These are phyloP conservation scores for Nemophila menziesii DNA, from an alignment of 257 asterid species.

Conservation along the genomic window DNA sequence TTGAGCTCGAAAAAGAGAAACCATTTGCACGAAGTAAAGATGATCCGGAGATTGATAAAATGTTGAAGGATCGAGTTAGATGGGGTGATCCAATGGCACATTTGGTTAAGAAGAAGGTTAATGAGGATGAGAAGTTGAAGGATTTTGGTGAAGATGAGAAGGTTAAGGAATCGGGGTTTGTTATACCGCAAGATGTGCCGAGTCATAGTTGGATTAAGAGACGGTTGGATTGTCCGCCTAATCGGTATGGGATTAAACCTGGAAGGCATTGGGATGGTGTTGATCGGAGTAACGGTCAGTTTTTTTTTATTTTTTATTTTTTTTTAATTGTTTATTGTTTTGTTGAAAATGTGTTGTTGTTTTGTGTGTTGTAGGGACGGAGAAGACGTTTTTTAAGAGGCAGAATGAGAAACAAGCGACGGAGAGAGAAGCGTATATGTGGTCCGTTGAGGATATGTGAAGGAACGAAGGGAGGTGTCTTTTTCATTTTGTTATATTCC, in stretches of 20 bases:
- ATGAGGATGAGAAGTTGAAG: slow-evolving; percentile 38
- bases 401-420: slow-evolving; percentile 66
- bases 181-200: slow-evolving; percentile 72
- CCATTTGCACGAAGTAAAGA: slow-evolving; percentile 97
- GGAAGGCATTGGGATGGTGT: slow-evolving; percentile 99
- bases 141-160: slow-evolving; percentile 57
- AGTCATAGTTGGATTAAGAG: slow-evolving; percentile 73
- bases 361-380: slow-evolving; percentile 34
- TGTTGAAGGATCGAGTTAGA: slow-evolving; percentile 77
- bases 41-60: slow-evolving; percentile 77
- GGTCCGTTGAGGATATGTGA: slow-evolving; percentile 88
- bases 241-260: slow-evolving; percentile 78
- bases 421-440: slow-evolving; percentile 62
- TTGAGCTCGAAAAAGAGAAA: slow-evolving; percentile 77
- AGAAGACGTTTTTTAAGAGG: slow-evolving; percentile 57
- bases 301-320: background rate
- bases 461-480: too few species aligned
- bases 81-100: slow-evolving; percentile 99
- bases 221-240: slow-evolving; percentile 58
- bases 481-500: too few species aligned
- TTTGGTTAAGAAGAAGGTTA: slow-evolving; percentile 57
- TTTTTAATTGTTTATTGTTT: background rate
- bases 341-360: background rate
- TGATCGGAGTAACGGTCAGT: slow-evolving; percentile 68
- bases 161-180: slow-evolving; percentile 83